A percentile compares a stretch with the other conserved stretches of the same genome.
These are phyloP conservation scores for Lantana camara DNA, from an alignment of 257 asterid species.

Conservation along the genomic window DNA sequence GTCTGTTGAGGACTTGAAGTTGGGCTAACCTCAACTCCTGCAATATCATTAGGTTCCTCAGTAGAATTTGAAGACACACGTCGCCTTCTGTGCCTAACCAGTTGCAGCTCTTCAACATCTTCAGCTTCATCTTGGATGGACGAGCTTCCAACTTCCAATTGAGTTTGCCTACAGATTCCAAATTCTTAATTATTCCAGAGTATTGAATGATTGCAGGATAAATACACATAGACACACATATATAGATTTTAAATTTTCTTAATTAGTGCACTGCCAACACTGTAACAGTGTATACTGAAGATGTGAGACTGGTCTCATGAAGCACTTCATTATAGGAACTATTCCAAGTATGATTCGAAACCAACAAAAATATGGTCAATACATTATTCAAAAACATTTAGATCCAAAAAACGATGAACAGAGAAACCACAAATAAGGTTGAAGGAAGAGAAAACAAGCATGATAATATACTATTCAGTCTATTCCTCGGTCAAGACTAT, in stretches of 20 bases:
- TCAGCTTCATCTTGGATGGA: conserved; percentile 74
- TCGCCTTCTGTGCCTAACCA: conserved; percentile 80
- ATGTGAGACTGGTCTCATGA: not conserved
- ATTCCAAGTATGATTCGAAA: conserved; percentile 16
- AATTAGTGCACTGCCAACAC: not conserved
- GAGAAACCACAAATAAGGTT: too few species aligned
- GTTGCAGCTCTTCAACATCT: conserved; percentile 73
- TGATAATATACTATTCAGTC: too few species aligned
- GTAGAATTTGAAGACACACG: conserved; percentile 51
- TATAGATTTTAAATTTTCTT: not conserved
- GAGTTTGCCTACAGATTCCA: conserved; percentile 49
- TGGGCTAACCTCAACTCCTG: conserved; percentile 61
- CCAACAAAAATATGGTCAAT: not conserved
- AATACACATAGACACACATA: not conserved
- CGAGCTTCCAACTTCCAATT: conserved; percentile 71
- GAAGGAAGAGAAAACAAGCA: too few species aligned
- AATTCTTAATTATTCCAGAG: conserved; percentile 1
- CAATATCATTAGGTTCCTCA: conserved; percentile 45
- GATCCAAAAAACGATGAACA: too few species aligned
- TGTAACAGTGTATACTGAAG: not conserved
- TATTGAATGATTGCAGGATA: conserved; percentile 7
- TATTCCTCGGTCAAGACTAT: too few species aligned
- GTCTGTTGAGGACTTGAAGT: conserved; percentile 69
- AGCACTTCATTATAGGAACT: not conserved
- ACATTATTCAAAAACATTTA: conserved; percentile 3